These are phyloP conservation scores for Phytophthora syringae DNA, from an alignment of 352 stramenopile species.

Conservation along the genomic window DNA sequence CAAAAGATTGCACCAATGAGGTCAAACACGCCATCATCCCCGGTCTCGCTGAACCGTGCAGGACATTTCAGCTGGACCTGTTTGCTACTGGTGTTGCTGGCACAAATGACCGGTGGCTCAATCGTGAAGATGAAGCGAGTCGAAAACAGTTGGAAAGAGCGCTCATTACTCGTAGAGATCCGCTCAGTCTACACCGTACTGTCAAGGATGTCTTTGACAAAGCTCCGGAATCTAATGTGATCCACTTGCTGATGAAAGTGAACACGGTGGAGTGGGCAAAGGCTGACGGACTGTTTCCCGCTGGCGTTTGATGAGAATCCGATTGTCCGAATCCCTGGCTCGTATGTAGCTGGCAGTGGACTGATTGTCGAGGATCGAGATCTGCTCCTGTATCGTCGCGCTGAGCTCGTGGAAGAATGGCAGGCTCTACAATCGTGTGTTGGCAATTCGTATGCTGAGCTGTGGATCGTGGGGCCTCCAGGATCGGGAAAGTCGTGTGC, in stretches of 20 bases:
- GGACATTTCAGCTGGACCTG: background rate
- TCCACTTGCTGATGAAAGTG: background rate
- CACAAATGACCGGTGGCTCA: background rate
- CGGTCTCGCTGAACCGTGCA: background rate
- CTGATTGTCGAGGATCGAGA: background rate
- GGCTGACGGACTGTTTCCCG: too few relatives aligned
- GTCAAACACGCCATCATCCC: background rate
- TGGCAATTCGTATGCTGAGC: background rate
- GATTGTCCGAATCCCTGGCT: background rate
- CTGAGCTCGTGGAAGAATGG: background rate
- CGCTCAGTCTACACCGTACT: background rate
- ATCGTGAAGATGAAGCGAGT: background rate
- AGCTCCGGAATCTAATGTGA: background rate
- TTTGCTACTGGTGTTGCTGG: background rate
- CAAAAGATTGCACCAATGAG: background rate
- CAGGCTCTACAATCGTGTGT: background rate
- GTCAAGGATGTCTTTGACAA: background rate
- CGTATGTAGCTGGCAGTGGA: background rate
- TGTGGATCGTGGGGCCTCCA: slow-evolving; percentile 20
- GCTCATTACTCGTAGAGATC: background rate
- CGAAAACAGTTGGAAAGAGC: background rate
- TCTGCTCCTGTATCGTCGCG: background rate
- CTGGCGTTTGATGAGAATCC: too few relatives aligned
- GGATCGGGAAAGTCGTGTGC: slow-evolving; percentile 13
- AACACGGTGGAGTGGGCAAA: background rate